Conservation (phyloP, 495 filamentous ascomycete genomes). For the Copromyces sp. region DNA sequence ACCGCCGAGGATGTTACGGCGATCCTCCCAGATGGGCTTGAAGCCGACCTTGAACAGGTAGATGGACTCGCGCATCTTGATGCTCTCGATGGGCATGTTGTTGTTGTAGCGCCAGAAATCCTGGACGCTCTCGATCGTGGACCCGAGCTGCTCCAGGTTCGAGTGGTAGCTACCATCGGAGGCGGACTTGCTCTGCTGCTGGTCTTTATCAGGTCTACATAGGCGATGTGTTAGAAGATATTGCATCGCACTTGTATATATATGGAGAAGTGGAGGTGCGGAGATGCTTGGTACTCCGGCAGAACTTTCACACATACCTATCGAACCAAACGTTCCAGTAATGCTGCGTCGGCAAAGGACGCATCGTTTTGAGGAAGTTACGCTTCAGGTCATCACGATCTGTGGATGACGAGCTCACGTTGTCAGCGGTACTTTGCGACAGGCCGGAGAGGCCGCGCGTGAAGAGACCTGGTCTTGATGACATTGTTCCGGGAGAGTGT, state of each 20-base stretch:
- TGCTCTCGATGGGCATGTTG: constrained; percentile 66
- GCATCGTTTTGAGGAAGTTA: constrained; percentile 50
- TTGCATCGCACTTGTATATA: background rate
- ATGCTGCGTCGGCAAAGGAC: constrained; percentile 48
- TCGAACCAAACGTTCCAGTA: constrained; percentile 54
- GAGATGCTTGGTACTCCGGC: background rate
- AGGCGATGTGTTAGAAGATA: background rate
- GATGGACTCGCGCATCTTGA: constrained; percentile 71
- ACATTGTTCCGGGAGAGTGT: constrained; percentile 23
- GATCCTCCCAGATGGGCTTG: constrained; percentile 83
- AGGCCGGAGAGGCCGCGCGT: constrained; percentile 44
- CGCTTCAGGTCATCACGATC: constrained; percentile 50
- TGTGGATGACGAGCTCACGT: constrained; percentile 44
- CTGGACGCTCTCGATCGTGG: constrained; percentile 62
- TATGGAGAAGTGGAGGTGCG: background rate
- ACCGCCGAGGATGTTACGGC: constrained; percentile 69
- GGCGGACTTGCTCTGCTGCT: constrained; percentile 30
- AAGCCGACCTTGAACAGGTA: constrained; percentile 86
- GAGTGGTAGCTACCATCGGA: constrained; percentile 42
- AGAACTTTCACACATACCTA: constrained; percentile 23
- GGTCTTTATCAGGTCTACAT: constrained; percentile 2
- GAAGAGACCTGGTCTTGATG: constrained; percentile 40
- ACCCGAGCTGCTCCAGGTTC: constrained; percentile 55
- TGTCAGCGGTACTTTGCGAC: constrained; percentile 38
- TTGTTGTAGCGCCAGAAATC: constrained; percentile 87